Evolutionary conservation across 2,329 filamentous ascomycete genomes (phyloP).

Genomic region (Neonectria punicea): DNA sequence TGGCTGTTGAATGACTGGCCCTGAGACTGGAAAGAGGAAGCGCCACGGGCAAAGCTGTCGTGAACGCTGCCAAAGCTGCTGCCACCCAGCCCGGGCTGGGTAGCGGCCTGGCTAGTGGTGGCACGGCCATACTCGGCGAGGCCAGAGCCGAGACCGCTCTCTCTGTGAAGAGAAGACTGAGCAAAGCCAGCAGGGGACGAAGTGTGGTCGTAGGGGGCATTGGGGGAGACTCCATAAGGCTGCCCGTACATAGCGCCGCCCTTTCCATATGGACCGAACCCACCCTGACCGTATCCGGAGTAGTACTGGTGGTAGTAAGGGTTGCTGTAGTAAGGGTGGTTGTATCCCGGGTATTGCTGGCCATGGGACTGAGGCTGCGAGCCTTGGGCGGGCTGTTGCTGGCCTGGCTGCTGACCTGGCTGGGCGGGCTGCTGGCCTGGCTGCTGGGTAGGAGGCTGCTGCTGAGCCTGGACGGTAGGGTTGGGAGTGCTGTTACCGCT

Average conservation of each 20-base stretch:
- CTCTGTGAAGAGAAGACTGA: slow-evolving; percentile 64
- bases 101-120: slow-evolving; percentile 60
- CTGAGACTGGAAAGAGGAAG: slow-evolving; percentile 65
- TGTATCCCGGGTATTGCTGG: slow-evolving; percentile 63
- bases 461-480: slow-evolving; percentile 70
- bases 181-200: slow-evolving; percentile 66
- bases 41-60: slow-evolving; percentile 65
- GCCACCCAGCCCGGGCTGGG: slow-evolving; percentile 61
- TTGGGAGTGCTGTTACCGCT: slow-evolving; percentile 94
- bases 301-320: slow-evolving; percentile 73
- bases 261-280: slow-evolving; percentile 66
- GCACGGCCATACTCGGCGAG: slow-evolving; percentile 66
- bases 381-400: slow-evolving; percentile 54
- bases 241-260: slow-evolving; percentile 62
- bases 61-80: slow-evolving; percentile 65
- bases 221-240: slow-evolving; percentile 66
- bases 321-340: slow-evolving; percentile 69
- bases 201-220: slow-evolving; percentile 66
- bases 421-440: slow-evolving; percentile 53
- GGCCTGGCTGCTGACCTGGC: slow-evolving; percentile 58
- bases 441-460: slow-evolving; percentile 57
- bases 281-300: slow-evolving; percentile 64
- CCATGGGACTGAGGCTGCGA: slow-evolving; percentile 58
- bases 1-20: slow-evolving; percentile 64
- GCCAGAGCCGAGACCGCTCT: slow-evolving; percentile 60